Conservation (phyloP, 192 early-diverging fungal species). For the Mortierella alpina region DNA sequence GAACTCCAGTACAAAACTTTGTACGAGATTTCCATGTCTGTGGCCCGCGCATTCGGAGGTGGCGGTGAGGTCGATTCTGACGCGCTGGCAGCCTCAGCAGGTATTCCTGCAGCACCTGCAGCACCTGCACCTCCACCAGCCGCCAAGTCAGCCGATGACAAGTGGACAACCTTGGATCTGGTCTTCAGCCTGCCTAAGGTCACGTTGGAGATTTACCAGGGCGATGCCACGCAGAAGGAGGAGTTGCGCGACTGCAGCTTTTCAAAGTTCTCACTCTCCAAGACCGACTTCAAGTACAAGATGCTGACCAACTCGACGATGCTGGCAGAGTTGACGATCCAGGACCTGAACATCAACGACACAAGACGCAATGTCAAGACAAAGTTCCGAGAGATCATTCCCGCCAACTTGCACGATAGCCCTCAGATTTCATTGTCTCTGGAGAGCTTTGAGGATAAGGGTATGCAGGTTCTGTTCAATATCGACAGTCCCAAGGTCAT, state of each 20-base stretch:
- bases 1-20: conserved; percentile 87
- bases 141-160: conserved; percentile 13
- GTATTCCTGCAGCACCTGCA: conserved; percentile 20
- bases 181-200: conserved; percentile 77
- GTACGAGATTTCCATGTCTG: conserved; percentile 70
- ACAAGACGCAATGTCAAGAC: conserved; percentile 80
- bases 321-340: conserved; percentile 75
- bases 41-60: conserved; percentile 59
- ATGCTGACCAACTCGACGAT: conserved; percentile 70
- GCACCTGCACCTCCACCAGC: conserved; percentile 4
- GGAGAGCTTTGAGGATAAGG: conserved; percentile 55
- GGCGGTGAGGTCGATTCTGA: conserved; percentile 28
- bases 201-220: conserved; percentile 81
- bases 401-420: conserved; percentile 64
- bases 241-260: conserved; percentile 64
- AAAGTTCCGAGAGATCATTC: conserved; percentile 88
- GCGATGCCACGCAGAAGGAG: conserved; percentile 64
- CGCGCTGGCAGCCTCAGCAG: conserved; percentile 23
- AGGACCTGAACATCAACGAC: conserved; percentile 82
- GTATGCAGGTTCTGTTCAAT: conserved; percentile 73
- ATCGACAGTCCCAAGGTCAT: conserved; percentile 87
- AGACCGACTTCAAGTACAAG: conserved; percentile 65
- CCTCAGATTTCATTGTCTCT: conserved; percentile 69
- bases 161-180: conserved; percentile 60
- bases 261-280: conserved; percentile 61